phyloP scores from a whole-genome alignment of 1,139 yeast genomes.

The Geotrichum candidum region DNA sequence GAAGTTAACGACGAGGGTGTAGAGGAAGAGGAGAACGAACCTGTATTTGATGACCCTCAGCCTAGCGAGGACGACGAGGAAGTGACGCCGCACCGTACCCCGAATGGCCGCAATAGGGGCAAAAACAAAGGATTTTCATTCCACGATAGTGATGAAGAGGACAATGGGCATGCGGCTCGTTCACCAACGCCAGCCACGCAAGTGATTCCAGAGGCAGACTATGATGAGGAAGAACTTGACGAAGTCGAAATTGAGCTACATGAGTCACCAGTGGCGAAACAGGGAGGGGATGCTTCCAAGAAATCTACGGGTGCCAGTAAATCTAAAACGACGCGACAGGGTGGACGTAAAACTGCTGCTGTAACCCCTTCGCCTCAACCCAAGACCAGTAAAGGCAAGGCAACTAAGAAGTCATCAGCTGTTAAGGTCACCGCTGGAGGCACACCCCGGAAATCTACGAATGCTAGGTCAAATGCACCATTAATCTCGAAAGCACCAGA shows the following conservation, averaged over 20 bases:
- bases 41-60: conserved; percentile 18
- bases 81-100: background rate
- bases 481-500: background rate
- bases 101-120: background rate
- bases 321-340: background rate
- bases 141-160: background rate
- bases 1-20: conserved; percentile 21
- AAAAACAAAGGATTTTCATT: background rate
- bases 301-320: background rate
- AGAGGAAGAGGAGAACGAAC: conserved; percentile 18
- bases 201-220: background rate
- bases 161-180: background rate
- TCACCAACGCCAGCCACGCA: background rate
- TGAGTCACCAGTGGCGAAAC: background rate
- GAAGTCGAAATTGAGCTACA: background rate
- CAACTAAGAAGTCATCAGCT: background rate
- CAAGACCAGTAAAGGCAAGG: background rate
- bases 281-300: background rate
- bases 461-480: background rate
- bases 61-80: background rate
- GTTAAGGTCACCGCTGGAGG: background rate
- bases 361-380: background rate
- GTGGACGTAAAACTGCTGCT: background rate
- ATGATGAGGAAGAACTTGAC: background rate
- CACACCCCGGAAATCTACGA: background rate